phyloP scores from a whole-genome alignment of 106 monocot species.

The Dendrobium nobile region DNA sequence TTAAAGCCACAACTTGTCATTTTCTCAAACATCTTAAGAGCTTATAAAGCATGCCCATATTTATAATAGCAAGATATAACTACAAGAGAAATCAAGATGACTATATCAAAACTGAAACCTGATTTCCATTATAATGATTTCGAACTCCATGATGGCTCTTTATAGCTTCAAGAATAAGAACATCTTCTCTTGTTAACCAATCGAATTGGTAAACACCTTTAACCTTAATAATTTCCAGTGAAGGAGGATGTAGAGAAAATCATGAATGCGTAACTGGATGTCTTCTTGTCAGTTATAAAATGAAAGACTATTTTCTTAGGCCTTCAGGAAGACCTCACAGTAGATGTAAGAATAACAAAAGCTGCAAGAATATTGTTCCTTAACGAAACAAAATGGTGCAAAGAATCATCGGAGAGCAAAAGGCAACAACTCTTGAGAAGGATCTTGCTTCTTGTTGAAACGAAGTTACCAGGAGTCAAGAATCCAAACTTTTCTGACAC shows the following conservation, averaged over 20 bases:
- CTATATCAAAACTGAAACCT: too few relatives aligned
- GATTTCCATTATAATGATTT: slow-evolving; percentile 82
- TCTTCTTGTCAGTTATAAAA: slow-evolving; percentile 98
- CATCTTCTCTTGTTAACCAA: slow-evolving; percentile 91
- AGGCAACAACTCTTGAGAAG: slow-evolving; percentile 75
- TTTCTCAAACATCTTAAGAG: slow-evolving; percentile 32
- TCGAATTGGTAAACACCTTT: slow-evolving; percentile 89
- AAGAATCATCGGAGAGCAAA: slow-evolving; percentile 59
- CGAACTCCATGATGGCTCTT: slow-evolving; percentile 61
- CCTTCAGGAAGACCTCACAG: slow-evolving; percentile 46
- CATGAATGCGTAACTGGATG: slow-evolving; percentile 96
- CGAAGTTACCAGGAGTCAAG: too few relatives aligned
- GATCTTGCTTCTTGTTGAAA: slow-evolving; percentile 75
- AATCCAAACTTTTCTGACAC: too few relatives aligned
- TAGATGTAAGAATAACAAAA: slow-evolving; percentile 73
- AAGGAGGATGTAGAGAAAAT: slow-evolving; percentile 72
- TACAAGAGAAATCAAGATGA: too few relatives aligned
- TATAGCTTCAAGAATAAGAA: slow-evolving; percentile 84
- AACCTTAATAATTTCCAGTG: slow-evolving; percentile 68
- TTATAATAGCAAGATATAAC: slow-evolving; percentile 74
- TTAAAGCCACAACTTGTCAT: slow-evolving; percentile 41
- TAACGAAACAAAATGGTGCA: slow-evolving; percentile 67
- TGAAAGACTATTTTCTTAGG: slow-evolving; percentile 83
- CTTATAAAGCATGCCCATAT: slow-evolving; percentile 40
- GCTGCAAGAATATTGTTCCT: slow-evolving; percentile 88